Percentiles rank a stretch among this genome's conserved stretches.
Conservation (phyloP, 495 filamentous ascomycete genomes). For the Xylaria longipes region DNA sequence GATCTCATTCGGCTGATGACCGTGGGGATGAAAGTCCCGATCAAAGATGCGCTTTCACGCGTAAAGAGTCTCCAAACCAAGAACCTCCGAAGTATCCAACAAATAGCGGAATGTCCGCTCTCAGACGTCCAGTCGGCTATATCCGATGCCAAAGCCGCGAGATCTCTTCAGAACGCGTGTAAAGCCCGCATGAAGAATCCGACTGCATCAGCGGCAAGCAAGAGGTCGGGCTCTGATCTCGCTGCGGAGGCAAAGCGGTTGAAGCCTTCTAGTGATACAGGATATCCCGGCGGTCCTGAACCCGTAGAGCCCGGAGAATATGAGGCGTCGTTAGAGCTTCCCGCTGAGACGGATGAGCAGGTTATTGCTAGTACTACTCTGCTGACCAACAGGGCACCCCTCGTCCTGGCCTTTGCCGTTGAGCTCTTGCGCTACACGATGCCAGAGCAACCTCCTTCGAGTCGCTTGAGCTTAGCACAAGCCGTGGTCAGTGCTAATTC, state of each 20-base stretch:
- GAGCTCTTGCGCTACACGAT: slow-evolving; percentile 76
- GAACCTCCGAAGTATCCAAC: slow-evolving; percentile 63
- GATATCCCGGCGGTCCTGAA: slow-evolving; percentile 43
- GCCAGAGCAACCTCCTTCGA: slow-evolving; percentile 83
- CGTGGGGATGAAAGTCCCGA: slow-evolving; percentile 71
- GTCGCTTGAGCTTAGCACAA: slow-evolving; percentile 77
- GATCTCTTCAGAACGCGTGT: slow-evolving; percentile 68
- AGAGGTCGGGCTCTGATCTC: slow-evolving; percentile 43
- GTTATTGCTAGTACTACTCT: slow-evolving; percentile 63
- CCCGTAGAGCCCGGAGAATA: slow-evolving; percentile 64
- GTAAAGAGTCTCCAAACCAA: slow-evolving; percentile 70
- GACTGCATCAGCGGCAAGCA: slow-evolving; percentile 36
- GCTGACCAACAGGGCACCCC: slow-evolving; percentile 77
- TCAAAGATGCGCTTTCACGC: slow-evolving; percentile 72
- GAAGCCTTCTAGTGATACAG: slow-evolving; percentile 41
- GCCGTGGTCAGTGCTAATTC: slow-evolving; percentile 81
- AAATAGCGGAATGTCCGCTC: slow-evolving; percentile 66
- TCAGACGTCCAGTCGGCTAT: slow-evolving; percentile 64
- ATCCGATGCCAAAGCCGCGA: slow-evolving; percentile 72
- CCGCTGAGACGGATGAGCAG: slow-evolving; percentile 62
- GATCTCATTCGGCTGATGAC: slow-evolving; percentile 79
- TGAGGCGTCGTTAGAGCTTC: slow-evolving; percentile 71
- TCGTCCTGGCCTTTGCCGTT: slow-evolving; percentile 82
- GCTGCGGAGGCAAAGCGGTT: slow-evolving; percentile 49
- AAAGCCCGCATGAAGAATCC: slow-evolving; percentile 65